Evolutionary conservation across 441 rosid species (phyloP).

Genomic region (Syzygium syzygioides): DNA sequence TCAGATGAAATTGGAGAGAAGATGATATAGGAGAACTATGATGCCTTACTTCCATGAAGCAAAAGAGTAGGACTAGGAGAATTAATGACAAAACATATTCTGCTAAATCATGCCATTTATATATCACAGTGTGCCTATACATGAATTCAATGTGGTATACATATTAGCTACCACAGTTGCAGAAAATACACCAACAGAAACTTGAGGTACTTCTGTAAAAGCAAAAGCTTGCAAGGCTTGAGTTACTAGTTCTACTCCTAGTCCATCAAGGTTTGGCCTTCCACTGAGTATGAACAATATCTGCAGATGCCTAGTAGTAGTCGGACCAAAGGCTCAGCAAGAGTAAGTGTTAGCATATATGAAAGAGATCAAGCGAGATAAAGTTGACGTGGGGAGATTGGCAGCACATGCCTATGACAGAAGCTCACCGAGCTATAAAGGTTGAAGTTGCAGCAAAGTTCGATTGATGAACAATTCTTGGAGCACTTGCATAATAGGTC

Average conservation of each 20-base stretch:
- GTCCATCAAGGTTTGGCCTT: not conserved
- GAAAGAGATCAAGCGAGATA: not conserved
- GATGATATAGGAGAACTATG: not conserved
- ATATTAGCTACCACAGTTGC: not conserved
- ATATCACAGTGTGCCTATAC: not conserved
- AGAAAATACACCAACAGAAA: not conserved
- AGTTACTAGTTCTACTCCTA: not conserved
- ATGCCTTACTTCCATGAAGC: not conserved
- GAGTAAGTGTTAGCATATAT: not conserved
- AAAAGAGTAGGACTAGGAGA: not conserved
- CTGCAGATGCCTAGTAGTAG: not conserved
- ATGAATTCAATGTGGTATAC: not conserved
- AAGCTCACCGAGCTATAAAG: conserved; percentile 83
- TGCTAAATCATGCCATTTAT: not conserved
- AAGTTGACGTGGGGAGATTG: not conserved
- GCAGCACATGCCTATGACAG: not conserved
- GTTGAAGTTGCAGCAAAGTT: conserved; percentile 96
- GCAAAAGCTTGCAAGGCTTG: not conserved
- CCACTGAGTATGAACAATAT: not conserved
- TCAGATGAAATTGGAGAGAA: not conserved
- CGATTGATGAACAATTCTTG: conserved; percentile 82
- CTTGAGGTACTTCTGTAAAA: not conserved
- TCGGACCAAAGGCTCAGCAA: not conserved
- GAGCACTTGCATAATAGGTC: conserved; percentile 85
- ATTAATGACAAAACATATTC: not conserved